Evolutionary conservation across 305 asterid genomes (phyloP).

Genomic region (Fraxinus dipetala): DNA sequence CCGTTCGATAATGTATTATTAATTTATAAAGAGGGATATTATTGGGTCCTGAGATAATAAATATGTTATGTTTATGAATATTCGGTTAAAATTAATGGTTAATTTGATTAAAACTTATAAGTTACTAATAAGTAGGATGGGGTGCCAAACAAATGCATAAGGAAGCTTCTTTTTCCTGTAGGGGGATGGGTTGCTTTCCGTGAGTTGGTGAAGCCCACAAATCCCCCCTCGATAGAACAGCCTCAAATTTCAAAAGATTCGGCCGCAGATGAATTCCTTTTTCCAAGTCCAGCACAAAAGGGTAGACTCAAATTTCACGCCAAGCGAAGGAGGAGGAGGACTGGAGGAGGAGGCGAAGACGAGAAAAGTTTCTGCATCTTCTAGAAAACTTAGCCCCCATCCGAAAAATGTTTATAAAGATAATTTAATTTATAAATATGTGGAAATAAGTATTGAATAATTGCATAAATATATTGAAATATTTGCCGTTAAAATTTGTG

Average conservation of each 20-base stretch:
- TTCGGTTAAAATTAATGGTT: too few species aligned
- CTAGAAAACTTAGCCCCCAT: not conserved
- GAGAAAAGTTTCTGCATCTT: not conserved
- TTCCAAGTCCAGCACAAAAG: not conserved
- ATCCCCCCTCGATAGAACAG: not conserved
- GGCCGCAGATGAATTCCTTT: conserved; percentile 1
- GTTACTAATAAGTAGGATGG: too few species aligned
- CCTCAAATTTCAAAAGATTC: conserved; percentile 19
- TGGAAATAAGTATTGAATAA: too few species aligned
- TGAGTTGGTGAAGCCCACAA: conserved; percentile 20
- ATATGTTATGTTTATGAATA: too few species aligned
- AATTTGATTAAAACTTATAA: not conserved
- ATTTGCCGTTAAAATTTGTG: not conserved
- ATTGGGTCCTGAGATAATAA: not conserved
- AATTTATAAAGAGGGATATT: not conserved
- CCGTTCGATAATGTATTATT: too few species aligned
- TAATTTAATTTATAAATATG: too few species aligned
- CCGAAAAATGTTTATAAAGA: not conserved
- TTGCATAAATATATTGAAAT: too few species aligned
- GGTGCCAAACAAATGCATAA: not conserved
- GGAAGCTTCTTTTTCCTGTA: too few species aligned
- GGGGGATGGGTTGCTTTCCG: not conserved
- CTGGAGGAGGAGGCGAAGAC: not conserved
- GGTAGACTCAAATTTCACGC: not conserved
- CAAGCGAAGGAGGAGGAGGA: not conserved